Percentiles rank a stretch among this genome's conserved stretches.
Evolutionary conservation across 116 monocot species (phyloP).

Genomic region (Iris pallida): DNA sequence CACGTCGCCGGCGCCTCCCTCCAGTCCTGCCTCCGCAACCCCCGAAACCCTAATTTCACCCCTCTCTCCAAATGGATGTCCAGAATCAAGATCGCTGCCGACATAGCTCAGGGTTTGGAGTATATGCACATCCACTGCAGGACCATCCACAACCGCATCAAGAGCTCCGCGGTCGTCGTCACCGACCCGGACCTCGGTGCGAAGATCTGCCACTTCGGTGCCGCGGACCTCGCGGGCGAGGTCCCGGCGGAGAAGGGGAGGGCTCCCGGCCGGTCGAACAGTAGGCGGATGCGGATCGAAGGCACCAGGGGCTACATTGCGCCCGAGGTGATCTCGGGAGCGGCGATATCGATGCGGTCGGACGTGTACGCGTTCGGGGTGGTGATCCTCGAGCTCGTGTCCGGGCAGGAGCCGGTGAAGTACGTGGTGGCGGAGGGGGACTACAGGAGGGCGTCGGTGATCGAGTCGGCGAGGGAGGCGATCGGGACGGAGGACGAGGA

Average conservation of each 20-base stretch:
- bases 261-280: background rate
- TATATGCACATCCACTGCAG: slow-evolving; percentile 49
- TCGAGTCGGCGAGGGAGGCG: slow-evolving; percentile 31
- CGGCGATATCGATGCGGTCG: slow-evolving; percentile 21
- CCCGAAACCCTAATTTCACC: slow-evolving; percentile 41
- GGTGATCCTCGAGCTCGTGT: slow-evolving; percentile 51
- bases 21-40: slow-evolving; percentile 31
- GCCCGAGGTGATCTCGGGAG: slow-evolving; percentile 47
- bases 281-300: slow-evolving; percentile 17
- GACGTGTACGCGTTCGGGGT: slow-evolving; percentile 62
- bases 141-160: slow-evolving; percentile 47
- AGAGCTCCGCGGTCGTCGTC: slow-evolving; percentile 48
- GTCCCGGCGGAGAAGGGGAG: slow-evolving; percentile 11
- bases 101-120: slow-evolving; percentile 39
- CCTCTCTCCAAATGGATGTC: slow-evolving; percentile 46
- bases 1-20: slow-evolving; percentile 37
- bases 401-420: slow-evolving; percentile 39
- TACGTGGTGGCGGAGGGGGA: slow-evolving; percentile 14
- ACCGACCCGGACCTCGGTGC: slow-evolving; percentile 42
- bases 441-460: slow-evolving; percentile 22
- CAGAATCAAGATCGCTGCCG: slow-evolving; percentile 39
- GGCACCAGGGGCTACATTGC: slow-evolving; percentile 66
- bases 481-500: slow-evolving; percentile 12
- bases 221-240: slow-evolving; percentile 42
- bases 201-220: slow-evolving; percentile 53